phyloP scores from a whole-genome alignment of 805 yeast species.

The Candida ponderosae region DNA sequence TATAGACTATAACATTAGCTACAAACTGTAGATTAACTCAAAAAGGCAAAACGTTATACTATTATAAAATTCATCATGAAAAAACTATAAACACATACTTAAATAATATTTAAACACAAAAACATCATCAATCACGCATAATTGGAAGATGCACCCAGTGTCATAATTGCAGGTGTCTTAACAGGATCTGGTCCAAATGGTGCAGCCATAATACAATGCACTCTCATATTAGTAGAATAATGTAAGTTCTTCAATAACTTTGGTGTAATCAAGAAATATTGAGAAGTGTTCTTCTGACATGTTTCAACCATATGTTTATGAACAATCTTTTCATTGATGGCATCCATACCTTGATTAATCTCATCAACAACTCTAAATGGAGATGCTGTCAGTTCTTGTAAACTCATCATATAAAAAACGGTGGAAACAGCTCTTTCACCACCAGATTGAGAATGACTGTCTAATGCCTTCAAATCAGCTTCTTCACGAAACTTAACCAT shows the following conservation, averaged over 20 bases:
- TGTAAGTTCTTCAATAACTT: constrained; percentile 72
- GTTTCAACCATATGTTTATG: constrained; percentile 84
- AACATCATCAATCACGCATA: constrained; percentile 7
- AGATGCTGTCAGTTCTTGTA: constrained; percentile 81
- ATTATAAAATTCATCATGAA: too few species aligned
- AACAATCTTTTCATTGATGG: constrained; percentile 79
- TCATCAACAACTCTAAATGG: constrained; percentile 97
- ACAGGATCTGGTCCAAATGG: constrained; percentile 34
- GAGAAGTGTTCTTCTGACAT: constrained; percentile 56
- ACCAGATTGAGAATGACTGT: constrained; percentile 90
- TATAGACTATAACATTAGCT: too few species aligned
- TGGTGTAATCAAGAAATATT: constrained; percentile 90
- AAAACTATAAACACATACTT: too few species aligned
- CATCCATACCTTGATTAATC: constrained; percentile 98
- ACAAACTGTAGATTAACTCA: too few species aligned
- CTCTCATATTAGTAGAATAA: constrained; percentile 72
- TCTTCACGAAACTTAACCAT: constrained; percentile 79
- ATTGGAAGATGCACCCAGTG: constrained; percentile 27
- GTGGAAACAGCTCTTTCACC: constrained; percentile 97
- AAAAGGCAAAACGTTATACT: too few species aligned
- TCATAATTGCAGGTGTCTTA: constrained; percentile 20
- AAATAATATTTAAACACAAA: too few species aligned
- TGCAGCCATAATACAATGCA: constrained; percentile 76
- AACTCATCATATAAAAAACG: constrained; percentile 78
- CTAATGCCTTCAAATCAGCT: constrained; percentile 61